Base-by-base conservation (phyloP, 257 asterid genomes). In the Henckelia pumila region DNA sequence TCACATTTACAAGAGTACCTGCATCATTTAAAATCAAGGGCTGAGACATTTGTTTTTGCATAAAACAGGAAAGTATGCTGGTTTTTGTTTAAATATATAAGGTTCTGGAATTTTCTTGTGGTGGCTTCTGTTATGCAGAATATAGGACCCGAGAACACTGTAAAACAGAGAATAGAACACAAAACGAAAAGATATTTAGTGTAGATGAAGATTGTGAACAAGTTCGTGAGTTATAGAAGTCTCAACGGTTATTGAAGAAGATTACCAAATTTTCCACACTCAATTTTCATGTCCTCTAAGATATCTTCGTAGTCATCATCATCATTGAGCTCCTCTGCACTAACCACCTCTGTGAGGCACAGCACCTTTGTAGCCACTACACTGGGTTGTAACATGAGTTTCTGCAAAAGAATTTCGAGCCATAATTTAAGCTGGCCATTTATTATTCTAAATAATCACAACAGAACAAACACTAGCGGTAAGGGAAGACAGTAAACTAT, bases 271-370 rank as follows among this genome's bases (percentile, higher is more conserved):
- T 88, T 88, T 63, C 83, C 97, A 77, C 99, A 88, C 77, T 94
- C 98, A 33, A 74, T 67, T 81, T 85, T 92, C 95, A 92, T 92
- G 80, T 88, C 97, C 73, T 86, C 97, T 59, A 91, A 49, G 76
- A 88, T 88, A 73, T 91, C 97, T 75, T 83, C 93, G 55, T 88
- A 91, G 67, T 91, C 96, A 24, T 86, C 86, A 6, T 91, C 91
- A 55, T 86, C 85, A 70, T 70, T 85, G 70, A 91, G 93, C 81
- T 88, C 96, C 7, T 91, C 95, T 5, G 77, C 71, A 49, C 70
- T 76, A 64, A 91, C 89, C 76, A 86, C 91, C 74, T 91, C 77
- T 16, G 93, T 86, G 21, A 91, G 75, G 85, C 97, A 91, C 72
- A 94, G 85, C 23, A 92, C 92, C 83, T 88, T 94, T 19, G 99